Percentiles rank a stretch among this genome's conserved stretches.
These are phyloP conservation scores for Claviceps africana DNA, from an alignment of 2,329 filamentous ascomycete species.

Conservation along the genomic window DNA sequence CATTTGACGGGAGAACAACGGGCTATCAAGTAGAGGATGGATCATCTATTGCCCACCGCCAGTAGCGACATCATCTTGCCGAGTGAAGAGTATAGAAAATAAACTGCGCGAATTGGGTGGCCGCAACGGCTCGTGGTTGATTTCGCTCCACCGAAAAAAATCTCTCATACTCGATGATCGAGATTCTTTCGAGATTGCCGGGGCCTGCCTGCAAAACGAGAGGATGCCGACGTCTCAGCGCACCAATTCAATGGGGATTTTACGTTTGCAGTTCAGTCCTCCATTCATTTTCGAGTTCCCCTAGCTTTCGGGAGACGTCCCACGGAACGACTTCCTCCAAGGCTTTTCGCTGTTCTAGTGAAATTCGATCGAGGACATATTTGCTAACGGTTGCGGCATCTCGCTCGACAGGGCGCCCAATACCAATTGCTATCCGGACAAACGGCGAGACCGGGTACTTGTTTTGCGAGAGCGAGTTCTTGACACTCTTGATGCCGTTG, in stretches of 20 bases:
- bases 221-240: background rate
- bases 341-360: constrained; percentile 30
- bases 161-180: background rate
- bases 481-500: constrained; percentile 59
- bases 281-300: constrained; percentile 30
- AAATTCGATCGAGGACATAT: constrained; percentile 65
- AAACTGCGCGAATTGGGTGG: background rate
- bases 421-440: constrained; percentile 64
- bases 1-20: background rate
- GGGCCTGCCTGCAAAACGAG: background rate
- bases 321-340: constrained; percentile 39
- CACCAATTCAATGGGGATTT: background rate
- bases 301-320: constrained; percentile 35
- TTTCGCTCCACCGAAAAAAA: background rate
- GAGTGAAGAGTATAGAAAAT: background rate
- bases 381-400: constrained; percentile 53
- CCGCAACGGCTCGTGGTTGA: background rate
- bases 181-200: background rate
- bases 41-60: background rate
- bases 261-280: constrained; percentile 9
- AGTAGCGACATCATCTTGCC: background rate
- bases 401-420: constrained; percentile 64
- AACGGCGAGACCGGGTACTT: constrained; percentile 29
- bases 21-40: background rate
- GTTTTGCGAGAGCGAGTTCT: constrained; percentile 30